These are phyloP conservation scores for Leishmania aethiopica DNA, from an alignment of 208 protist species.

Conservation along the genomic window DNA sequence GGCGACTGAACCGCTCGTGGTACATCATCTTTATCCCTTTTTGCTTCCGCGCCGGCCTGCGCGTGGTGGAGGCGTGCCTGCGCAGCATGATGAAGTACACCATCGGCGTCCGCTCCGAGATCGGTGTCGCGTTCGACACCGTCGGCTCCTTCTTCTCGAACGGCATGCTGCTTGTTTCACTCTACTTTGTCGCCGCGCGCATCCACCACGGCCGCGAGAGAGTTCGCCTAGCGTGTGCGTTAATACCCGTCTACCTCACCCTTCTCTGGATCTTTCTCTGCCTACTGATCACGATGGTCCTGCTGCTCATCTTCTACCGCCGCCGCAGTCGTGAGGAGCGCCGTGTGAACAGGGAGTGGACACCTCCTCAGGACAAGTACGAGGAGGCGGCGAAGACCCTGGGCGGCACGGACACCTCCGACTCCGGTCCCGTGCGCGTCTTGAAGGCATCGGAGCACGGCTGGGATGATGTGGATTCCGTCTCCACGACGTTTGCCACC, in stretches of 20 bases:
- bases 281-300: slow-evolving; percentile 67
- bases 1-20: slow-evolving; percentile 56
- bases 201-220: slow-evolving; percentile 55
- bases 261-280: slow-evolving; percentile 71
- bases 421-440: slow-evolving; percentile 21
- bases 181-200: slow-evolving; percentile 83
- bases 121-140: slow-evolving; percentile 81
- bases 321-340: slow-evolving; percentile 35
- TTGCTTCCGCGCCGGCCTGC: slow-evolving; percentile 54
- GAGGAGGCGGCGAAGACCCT: slow-evolving; percentile 15
- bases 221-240: slow-evolving; percentile 42
- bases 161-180: slow-evolving; percentile 70
- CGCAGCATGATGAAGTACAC: slow-evolving; percentile 74
- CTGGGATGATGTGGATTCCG: slow-evolving; percentile 61
- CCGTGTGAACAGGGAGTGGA: slow-evolving; percentile 47
- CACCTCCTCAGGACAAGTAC: slow-evolving; percentile 44
- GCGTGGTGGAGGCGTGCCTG: slow-evolving; percentile 76
- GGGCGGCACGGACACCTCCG: slow-evolving; percentile 21
- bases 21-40: slow-evolving; percentile 84
- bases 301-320: slow-evolving; percentile 44
- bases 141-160: slow-evolving; percentile 86
- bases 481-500: slow-evolving; percentile 36
- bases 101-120: slow-evolving; percentile 58
- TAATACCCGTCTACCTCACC: slow-evolving; percentile 80
- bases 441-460: slow-evolving; percentile 35